These are phyloP conservation scores for Calycina herbarum DNA, from an alignment of 2,329 filamentous ascomycete genomes.

Conservation along the genomic window DNA sequence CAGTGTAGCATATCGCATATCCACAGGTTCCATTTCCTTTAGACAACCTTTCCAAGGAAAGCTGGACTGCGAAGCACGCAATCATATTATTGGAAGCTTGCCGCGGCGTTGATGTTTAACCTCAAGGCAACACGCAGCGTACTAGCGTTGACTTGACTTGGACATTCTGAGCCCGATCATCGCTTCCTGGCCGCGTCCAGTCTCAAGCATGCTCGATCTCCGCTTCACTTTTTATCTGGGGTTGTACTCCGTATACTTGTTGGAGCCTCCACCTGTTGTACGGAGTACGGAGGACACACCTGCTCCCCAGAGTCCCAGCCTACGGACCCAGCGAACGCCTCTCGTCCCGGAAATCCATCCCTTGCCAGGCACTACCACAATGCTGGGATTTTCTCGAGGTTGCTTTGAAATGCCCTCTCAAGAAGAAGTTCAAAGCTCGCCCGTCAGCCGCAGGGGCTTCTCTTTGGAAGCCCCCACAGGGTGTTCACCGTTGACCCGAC, in stretches of 20 bases:
- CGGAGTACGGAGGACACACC: not conserved
- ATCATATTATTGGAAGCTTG: not conserved
- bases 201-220: not conserved
- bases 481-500: not conserved
- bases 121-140: not conserved
- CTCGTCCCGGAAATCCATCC: not conserved
- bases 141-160: conserved; percentile 39
- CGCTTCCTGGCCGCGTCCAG: conserved; percentile 56
- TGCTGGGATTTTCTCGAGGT: not conserved
- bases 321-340: not conserved
- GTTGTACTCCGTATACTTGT: not conserved
- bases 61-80: not conserved
- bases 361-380: not conserved
- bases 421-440: not conserved
- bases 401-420: not conserved
- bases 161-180: conserved; percentile 68
- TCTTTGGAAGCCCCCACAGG: not conserved
- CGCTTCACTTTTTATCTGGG: conserved; percentile 12
- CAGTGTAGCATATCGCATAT: too few relatives aligned
- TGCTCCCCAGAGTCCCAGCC: not conserved
- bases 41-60: not conserved
- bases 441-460: not conserved
- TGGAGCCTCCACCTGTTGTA: not conserved
- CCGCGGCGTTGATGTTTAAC: not conserved
- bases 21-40: not conserved